Percentiles rank a stretch among this genome's conserved stretches.
These are phyloP conservation scores for Setomelanomma holmii DNA, from an alignment of 2,329 filamentous ascomycete species.

Conservation along the genomic window DNA sequence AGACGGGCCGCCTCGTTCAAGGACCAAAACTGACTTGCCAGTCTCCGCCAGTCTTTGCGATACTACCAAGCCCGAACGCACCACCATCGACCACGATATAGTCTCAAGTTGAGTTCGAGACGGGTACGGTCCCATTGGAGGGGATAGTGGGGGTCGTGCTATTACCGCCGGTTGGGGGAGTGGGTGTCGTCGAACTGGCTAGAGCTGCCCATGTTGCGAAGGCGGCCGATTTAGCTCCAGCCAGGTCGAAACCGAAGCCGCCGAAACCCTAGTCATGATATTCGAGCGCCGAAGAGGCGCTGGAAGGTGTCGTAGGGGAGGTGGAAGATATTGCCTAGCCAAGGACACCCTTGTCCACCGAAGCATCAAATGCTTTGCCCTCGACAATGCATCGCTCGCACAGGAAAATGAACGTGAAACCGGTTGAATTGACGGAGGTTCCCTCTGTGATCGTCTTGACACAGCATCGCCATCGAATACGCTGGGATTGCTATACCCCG, in stretches of 20 bases:
- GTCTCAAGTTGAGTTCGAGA: slow-evolving; percentile 47
- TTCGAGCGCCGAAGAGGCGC: slow-evolving; percentile 13
- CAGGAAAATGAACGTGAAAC: slow-evolving; percentile 60
- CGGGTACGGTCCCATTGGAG: slow-evolving; percentile 10
- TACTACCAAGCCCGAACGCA: slow-evolving; percentile 45
- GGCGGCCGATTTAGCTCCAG: slow-evolving; percentile 25
- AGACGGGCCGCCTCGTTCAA: slow-evolving; percentile 50
- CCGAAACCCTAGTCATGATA: slow-evolving; percentile 28
- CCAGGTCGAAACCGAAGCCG: slow-evolving; percentile 22
- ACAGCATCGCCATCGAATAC: slow-evolving; percentile 46
- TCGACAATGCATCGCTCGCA: slow-evolving; percentile 42
- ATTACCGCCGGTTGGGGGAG: neutral
- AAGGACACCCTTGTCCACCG: slow-evolving; percentile 2
- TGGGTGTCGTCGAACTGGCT: slow-evolving; percentile 3
- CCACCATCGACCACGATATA: slow-evolving; percentile 52
- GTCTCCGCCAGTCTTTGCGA: slow-evolving; percentile 49
- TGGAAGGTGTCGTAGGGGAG: slow-evolving; percentile 21
- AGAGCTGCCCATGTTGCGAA: slow-evolving; percentile 32
- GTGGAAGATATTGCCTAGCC: slow-evolving; percentile 24
- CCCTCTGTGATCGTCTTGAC: slow-evolving; percentile 55
- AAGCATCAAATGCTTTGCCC: slow-evolving; percentile 9
- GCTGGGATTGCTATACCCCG: slow-evolving; percentile 51
- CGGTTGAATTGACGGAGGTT: slow-evolving; percentile 57
- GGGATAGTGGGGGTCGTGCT: slow-evolving; percentile 7
- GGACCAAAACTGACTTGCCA: slow-evolving; percentile 47